Conservation (phyloP, 23 red algal genomes). For the Gracilaria gracilis region DNA sequence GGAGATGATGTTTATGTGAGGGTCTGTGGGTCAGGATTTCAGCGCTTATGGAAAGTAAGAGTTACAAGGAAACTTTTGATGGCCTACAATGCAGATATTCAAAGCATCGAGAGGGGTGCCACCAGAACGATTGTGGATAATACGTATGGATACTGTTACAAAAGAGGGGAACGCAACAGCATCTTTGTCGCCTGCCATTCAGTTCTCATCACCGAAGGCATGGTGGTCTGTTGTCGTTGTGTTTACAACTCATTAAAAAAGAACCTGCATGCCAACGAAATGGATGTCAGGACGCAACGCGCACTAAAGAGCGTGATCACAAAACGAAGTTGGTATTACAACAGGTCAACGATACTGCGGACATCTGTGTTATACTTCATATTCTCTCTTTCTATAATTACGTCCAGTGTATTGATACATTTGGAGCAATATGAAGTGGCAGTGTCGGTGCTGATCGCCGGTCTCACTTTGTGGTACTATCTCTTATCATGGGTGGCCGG, state of each 20-base stretch:
- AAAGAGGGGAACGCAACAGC: conserved; percentile 25
- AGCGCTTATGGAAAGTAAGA: neutral
- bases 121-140: neutral
- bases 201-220: conserved; percentile 8
- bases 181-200: conserved; percentile 17
- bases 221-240: conserved; percentile 31
- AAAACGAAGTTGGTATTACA: neutral
- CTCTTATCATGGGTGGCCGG: neutral
- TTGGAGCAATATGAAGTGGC: conserved; percentile 26
- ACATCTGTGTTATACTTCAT: neutral
- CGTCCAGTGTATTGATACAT: conserved; percentile 12
- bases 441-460: conserved; percentile 18
- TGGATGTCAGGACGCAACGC: conserved; percentile 10
- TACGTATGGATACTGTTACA: conserved; percentile 23
- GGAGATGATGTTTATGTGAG: neutral
- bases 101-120: neutral
- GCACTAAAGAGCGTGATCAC: conserved; percentile 32
- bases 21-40: neutral
- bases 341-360: neutral
- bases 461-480: conserved; percentile 16
- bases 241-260: conserved; percentile 15
- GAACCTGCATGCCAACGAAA: neutral
- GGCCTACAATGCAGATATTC: neutral
- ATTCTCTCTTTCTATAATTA: neutral
- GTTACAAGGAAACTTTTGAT: conserved; percentile 26